These are phyloP conservation scores for Colletotrichum musae DNA, from an alignment of 2,329 filamentous ascomycete species.

Conservation along the genomic window DNA sequence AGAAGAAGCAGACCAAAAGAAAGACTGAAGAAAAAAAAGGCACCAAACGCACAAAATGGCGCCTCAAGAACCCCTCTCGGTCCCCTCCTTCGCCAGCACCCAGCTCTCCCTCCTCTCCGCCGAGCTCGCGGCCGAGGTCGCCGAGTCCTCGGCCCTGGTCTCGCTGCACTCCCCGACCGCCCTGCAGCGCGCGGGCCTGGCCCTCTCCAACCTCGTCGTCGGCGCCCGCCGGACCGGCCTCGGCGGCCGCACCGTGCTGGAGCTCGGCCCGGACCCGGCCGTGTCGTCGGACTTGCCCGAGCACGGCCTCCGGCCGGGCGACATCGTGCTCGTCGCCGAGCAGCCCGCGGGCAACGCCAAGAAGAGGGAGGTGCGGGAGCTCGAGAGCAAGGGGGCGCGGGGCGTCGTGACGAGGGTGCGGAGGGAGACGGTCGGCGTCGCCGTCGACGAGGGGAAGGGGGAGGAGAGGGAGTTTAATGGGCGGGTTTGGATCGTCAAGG, in stretches of 20 bases:
- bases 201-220: conserved; percentile 82
- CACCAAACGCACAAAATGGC: conserved; percentile 50
- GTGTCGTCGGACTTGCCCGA: conserved; percentile 76
- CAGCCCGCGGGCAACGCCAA: conserved; percentile 80
- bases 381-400: conserved; percentile 76
- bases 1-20: neutral
- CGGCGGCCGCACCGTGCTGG: conserved; percentile 90
- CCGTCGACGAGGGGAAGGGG: conserved; percentile 76
- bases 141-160: conserved; percentile 78
- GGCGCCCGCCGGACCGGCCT: conserved; percentile 87
- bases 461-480: conserved; percentile 59
- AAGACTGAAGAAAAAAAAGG: neutral
- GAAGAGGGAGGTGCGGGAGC: conserved; percentile 79
- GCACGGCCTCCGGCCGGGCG: conserved; percentile 82
- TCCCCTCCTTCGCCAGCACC: conserved; percentile 77
- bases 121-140: conserved; percentile 81
- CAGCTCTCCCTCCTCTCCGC: conserved; percentile 79
- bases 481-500: conserved; percentile 75
- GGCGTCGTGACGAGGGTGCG: conserved; percentile 80
- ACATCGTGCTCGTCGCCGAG: conserved; percentile 83
- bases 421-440: conserved; percentile 73
- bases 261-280: conserved; percentile 82
- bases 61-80: conserved; percentile 64
- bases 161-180: conserved; percentile 76
- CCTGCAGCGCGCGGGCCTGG: conserved; percentile 83